Base-by-base conservation (phyloP, 495 filamentous ascomycete genomes). In the Collariella sp. region DNA sequence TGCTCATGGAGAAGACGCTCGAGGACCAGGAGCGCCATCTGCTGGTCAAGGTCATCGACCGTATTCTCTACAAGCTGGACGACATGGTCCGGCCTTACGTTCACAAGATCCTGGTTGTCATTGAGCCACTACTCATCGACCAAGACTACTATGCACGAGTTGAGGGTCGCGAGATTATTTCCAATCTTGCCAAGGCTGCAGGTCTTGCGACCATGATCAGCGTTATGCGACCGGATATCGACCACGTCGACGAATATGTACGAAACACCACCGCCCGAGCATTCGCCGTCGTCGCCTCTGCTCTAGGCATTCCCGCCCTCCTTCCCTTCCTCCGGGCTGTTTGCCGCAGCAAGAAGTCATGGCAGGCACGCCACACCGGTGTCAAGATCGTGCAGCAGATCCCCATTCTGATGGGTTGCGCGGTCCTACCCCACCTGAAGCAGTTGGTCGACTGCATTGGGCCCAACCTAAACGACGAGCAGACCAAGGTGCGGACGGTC, bases 301-400 rank as follows among this genome's bases (percentile, higher is more conserved):
- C 94, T 13, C 83, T 99, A 4, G 94, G 94, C 55, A 96, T 99
- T 42, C 94, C 94, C 9, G 89, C 91, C 11, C 81, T 99, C 38
- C 80, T 97, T 38, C 93, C 94, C 4, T 97, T 99, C 78, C 76
- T 97, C 36, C 83, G 89, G 56, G 94, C 94, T 46, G 93, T 97
- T 12, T 97, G 91, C 66, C 83, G 89, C 61, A 95, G 89, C 72
- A 97, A 97, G 70, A 97, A 96, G 67, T 97, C 93, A 38, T 99
- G 94, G 94, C 89, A 97, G 67, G 94, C 94, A 50, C 77, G 94
- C 56, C 94, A 99, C 67, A 99, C 94, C n/a, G 94, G 94, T 70
- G 94, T 97, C 45, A 97, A 97, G 76, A 96, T 99, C 60, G 85
- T 97, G 23, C 94, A 99, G 64, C 94, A 99, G 69, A 96, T 99